Evolutionary conservation across 257 asterid genomes (phyloP).

Genomic region (Nicotiana benthamiana): DNA sequence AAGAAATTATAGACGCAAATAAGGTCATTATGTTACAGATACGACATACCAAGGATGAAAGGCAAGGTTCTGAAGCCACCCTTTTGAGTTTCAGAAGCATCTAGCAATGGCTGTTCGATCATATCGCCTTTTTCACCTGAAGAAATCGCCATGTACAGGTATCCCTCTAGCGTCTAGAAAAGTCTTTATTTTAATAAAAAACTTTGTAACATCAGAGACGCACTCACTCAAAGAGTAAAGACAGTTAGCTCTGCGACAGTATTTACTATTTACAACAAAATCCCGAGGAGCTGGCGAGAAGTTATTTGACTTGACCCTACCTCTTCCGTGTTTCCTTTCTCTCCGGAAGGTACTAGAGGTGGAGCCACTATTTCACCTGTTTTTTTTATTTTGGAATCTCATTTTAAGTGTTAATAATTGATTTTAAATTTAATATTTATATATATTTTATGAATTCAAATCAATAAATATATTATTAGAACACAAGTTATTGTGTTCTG

Average conservation of each 20-base stretch:
- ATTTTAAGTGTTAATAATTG: too few species aligned
- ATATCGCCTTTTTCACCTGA: neutral
- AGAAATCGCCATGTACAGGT: neutral
- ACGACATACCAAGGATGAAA: constrained; percentile 45
- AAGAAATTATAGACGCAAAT: neutral
- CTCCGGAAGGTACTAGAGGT: too few species aligned
- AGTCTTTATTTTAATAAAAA: neutral
- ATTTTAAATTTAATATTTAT: too few species aligned
- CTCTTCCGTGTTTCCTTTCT: too few species aligned
- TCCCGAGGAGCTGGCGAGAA: too few species aligned
- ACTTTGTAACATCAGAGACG: neutral
- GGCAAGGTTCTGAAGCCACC: constrained; percentile 77
- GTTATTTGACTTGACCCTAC: too few species aligned
- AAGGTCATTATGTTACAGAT: neutral
- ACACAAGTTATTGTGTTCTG: too few species aligned
- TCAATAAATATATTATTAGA: too few species aligned
- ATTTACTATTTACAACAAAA: too few species aligned
- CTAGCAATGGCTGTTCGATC: neutral
- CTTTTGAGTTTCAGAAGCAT: constrained; percentile 18
- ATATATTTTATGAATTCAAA: too few species aligned
- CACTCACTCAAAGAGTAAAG: neutral
- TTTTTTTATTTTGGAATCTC: too few species aligned
- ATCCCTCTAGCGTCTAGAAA: neutral
- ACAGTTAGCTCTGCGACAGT: neutral
- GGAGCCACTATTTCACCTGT: too few species aligned